Percentiles rank a stretch among this genome's conserved stretches.
Evolutionary conservation across 805 yeast genomes (phyloP).

Genomic region (Sugiyamaella floridensis): DNA sequence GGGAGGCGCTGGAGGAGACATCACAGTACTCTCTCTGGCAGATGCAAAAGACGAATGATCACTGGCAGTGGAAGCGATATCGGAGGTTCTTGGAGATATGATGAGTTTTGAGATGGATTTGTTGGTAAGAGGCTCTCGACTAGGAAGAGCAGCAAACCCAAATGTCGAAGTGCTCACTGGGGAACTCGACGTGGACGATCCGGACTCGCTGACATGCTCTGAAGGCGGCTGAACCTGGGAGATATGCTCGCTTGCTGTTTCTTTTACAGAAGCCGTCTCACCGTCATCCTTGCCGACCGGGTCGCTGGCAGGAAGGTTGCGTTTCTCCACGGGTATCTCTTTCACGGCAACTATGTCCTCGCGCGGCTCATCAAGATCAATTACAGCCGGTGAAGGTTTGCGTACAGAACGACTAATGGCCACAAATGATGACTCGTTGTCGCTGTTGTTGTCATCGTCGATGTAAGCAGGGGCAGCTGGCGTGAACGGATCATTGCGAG

Average conservation of each 20-base stretch:
- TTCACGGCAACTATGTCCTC: no score
- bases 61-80: neutral
- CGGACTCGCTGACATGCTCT: conserved; percentile 2
- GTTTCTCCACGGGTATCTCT: neutral
- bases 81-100: neutral
- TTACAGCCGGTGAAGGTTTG: neutral
- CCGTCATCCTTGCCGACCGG: neutral
- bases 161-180: conserved; percentile 11
- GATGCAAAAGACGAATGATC: neutral
- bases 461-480: neutral
- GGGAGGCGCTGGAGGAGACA: neutral
- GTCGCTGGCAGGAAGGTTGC: neutral
- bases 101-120: conserved; percentile 7
- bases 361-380: neutral
- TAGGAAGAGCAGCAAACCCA: conserved; percentile 17
- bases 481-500: neutral
- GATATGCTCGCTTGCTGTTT: no score
- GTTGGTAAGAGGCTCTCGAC: conserved; percentile 18
- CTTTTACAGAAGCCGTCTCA: neutral
- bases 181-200: conserved; percentile 3
- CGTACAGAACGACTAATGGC: conserved; percentile 17
- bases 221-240: neutral
- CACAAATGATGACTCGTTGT: conserved; percentile 14
- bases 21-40: neutral
- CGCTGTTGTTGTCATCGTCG: conserved; percentile 3